Evolutionary conservation across 2,329 filamentous ascomycete species (phyloP), one percentile per base, ranked within the genome.

Genomic region (Scedosporium minutisporum): DNA sequence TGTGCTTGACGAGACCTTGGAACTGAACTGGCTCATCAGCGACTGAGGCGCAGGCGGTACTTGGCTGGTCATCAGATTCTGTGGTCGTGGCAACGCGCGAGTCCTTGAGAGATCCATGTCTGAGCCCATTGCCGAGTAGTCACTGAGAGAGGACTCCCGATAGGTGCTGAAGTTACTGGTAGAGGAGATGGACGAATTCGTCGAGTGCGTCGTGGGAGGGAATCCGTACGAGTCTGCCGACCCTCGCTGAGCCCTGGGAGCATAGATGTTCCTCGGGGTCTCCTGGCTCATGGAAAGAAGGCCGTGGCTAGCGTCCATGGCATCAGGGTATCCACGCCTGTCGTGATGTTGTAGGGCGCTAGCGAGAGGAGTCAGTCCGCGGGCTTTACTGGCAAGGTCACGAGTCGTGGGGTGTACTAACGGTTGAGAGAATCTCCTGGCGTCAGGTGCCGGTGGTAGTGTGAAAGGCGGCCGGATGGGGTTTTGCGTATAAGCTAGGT

Each of bases 11-110:
- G 92, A 93, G 61, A 97, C 88, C 77, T 97, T 97, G 66, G 93
- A 97, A 77, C 91, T 97, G 78, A 97, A 97, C 70, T 96, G 93
- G 61, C 91, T 87, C 95, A 99, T 99, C 92, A 99, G 97, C 0
- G 93, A 96, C 72, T 96, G 90, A 1, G 92, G 93, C 18, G 91
- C 91, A 1, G 92, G 91, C 1, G 91, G 91, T 38, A 87, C 82
- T 66, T 81, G 82, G 63, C 82, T 86, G 53, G 78, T 78, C 77
- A 82, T 80, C 62, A 82, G 69, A 44, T 84, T 87, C 27, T 87
- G 86, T 1, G 92, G 91, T 61, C 91, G 83, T 1, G 93, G 92
- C 2, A 96, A 80, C n/a, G 91, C 93, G 68, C 93, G 84, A 60
- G 91, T 92, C 44, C 86, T 83, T 62, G 90, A 83, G 4, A 88